These are phyloP conservation scores for Lasiodiplodia theobromae DNA, from an alignment of 2,329 filamentous ascomycete species.

Conservation along the genomic window DNA sequence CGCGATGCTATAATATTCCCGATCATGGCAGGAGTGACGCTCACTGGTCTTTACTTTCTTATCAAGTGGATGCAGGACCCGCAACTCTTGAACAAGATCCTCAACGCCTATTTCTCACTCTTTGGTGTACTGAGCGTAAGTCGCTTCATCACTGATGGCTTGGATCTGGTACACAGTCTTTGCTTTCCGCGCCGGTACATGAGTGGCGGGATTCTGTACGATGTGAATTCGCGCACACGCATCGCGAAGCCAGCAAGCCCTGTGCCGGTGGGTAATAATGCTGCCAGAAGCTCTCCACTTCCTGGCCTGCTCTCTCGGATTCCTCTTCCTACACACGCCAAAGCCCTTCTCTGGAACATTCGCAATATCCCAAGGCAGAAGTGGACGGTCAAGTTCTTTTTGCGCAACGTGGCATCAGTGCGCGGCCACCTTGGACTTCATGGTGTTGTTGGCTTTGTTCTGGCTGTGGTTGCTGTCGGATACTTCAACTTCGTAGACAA, in stretches of 20 bases:
- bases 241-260: background rate
- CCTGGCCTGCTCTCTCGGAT: conserved; percentile 58
- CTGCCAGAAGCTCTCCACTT: conserved; percentile 53
- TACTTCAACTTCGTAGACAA: conserved; percentile 71
- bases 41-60: conserved; percentile 82
- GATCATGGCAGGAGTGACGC: conserved; percentile 73
- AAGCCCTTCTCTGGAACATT: conserved; percentile 55
- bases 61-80: conserved; percentile 90
- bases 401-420: conserved; percentile 60
- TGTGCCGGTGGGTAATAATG: background rate
- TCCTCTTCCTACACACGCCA: conserved; percentile 50
- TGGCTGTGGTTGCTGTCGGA: conserved; percentile 62
- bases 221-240: conserved; percentile 42
- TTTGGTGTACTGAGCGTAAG: conserved; percentile 80
- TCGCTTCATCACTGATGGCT: conserved; percentile 74
- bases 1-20: conserved; percentile 88
- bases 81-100: conserved; percentile 78
- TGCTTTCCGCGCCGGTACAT: conserved; percentile 77
- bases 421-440: conserved; percentile 62
- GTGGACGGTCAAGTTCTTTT: conserved; percentile 58
- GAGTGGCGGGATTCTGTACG: conserved; percentile 58
- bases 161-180: conserved; percentile 70
- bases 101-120: conserved; percentile 82
- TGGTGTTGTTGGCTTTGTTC: conserved; percentile 62
- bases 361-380: conserved; percentile 59